phyloP scores from a whole-genome alignment of 1,284 basidiomycete genomes.

The Mycosarcoma maydis region DNA sequence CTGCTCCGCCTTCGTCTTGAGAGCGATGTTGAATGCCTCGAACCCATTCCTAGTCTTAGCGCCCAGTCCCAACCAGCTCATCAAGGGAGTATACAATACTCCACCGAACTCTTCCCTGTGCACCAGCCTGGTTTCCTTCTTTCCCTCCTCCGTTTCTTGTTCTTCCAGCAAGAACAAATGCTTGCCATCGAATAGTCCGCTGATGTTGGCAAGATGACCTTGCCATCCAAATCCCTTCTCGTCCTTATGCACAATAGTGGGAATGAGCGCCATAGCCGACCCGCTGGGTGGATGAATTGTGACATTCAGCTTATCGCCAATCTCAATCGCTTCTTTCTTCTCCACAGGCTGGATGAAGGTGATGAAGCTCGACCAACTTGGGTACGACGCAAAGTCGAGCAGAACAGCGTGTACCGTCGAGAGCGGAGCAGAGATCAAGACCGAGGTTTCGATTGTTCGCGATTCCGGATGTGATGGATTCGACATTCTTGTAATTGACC shows the following conservation, averaged over 20 bases:
- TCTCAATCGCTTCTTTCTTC: not conserved
- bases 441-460: slow-evolving; percentile 6
- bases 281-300: slow-evolving; percentile 6
- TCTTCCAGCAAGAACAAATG: slow-evolving; percentile 12
- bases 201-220: slow-evolving; percentile 13
- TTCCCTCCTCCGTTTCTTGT: not conserved
- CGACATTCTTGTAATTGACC: too few relatives aligned
- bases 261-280: slow-evolving; percentile 6
- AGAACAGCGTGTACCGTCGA: slow-evolving; percentile 2
- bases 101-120: slow-evolving; percentile 25
- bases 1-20: slow-evolving; percentile 16
- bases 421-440: slow-evolving; percentile 14
- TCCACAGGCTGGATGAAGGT: not conserved
- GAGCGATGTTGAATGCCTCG: slow-evolving; percentile 1
- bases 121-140: slow-evolving; percentile 1
- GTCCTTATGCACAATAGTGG: slow-evolving; percentile 8
- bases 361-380: slow-evolving; percentile 12
- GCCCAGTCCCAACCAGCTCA: slow-evolving; percentile 18
- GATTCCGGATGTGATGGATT: slow-evolving; percentile 5
- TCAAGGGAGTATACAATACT: slow-evolving; percentile 13
- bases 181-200: slow-evolving; percentile 19
- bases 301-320: slow-evolving; percentile 4
- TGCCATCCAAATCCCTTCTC: slow-evolving; percentile 13
- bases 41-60: slow-evolving; percentile 9
- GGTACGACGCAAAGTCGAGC: slow-evolving; percentile 20